Evolutionary conservation across 768 basidiomycete species (phyloP), one percentile per base, ranked within the genome.

Genomic region (Tubosaeta brunneosetosa): DNA sequence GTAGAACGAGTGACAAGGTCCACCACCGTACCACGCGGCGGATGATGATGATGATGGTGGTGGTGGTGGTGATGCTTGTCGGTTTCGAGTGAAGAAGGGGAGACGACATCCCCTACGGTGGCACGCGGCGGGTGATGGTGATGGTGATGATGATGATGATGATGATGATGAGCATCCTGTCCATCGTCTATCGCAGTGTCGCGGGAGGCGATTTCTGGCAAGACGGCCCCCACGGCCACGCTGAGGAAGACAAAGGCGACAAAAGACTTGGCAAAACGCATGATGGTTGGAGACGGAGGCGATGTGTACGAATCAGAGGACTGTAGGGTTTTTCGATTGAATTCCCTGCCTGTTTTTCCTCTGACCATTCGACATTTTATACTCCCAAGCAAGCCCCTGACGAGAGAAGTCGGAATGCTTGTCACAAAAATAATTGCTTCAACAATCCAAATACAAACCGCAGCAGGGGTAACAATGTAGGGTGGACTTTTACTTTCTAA

Each of bases 211-310:
- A 43, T 4, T 3, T 31, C 12, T 8, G 50, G 55, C 11, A 55
- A 13, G 33, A 44, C 41, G 6, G 42, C 46, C 13, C 50, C 50
- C 1, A 42, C 40, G 17, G 50, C 42, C 16, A 55, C 19, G 6
- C 42, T 38, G 22, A 55, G 50, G 47, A 51, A 55, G 29, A 43
- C 17, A n/a, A 51, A 40, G 12, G 43, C 11, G 25, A 47, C 10
- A 36, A 55, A 27, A 17, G 47, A 26, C 34, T 38, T 43, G 9
- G 42, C 27, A 44, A 55, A 27, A 22, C 50, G 55, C 55, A 55
- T 55, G 42, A 40, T 44, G 29, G 31, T 14, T 13, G 25, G 16
- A 6, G 19, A 19, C 25, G 31, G 25, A 19, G 49, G 12, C 12
- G 6, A 4, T 17, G 10, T 19, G 14, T 25, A 19, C 13, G 50